These are phyloP conservation scores for Talaromyces sp. DNA, from an alignment of 2,329 filamentous ascomycete genomes.

Conservation along the genomic window DNA sequence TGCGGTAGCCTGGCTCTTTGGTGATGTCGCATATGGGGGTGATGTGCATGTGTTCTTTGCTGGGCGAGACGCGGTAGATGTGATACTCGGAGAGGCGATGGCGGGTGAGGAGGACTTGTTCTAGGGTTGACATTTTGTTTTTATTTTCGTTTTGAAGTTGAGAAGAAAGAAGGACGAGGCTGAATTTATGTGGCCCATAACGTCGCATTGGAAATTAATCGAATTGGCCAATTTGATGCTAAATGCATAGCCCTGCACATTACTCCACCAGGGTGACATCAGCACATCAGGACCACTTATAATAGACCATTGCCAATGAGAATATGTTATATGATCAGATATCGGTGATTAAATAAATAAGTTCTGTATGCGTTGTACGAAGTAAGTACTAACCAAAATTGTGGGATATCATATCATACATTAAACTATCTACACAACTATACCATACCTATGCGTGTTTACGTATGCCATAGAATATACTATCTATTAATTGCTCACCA, in stretches of 20 bases:
- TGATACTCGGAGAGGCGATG: not conserved
- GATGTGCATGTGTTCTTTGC: not conserved
- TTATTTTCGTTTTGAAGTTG: not conserved
- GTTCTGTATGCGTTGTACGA: no score
- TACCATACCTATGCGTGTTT: not conserved
- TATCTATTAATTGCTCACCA: constrained; percentile 23
- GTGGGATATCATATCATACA: not conserved
- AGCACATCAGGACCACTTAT: no score
- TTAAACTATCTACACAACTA: no score
- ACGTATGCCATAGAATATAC: no score
- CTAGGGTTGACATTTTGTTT: not conserved
- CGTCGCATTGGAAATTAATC: no score
- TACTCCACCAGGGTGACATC: no score
- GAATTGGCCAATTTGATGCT: no score
- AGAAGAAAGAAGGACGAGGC: not conserved
- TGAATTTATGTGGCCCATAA: not conserved
- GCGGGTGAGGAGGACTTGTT: not conserved
- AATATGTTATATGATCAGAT: no score
- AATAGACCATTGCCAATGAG: no score
- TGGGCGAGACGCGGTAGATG: not conserved
- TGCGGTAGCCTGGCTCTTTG: not conserved
- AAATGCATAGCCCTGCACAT: no score
- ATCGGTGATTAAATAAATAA: no score
- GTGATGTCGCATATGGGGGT: not conserved
- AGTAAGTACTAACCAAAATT: no score